Percentiles rank a stretch among this genome's conserved stretches.
Conservation (phyloP, 257 asterid species). For the Solanum infundibuliforme region DNA sequence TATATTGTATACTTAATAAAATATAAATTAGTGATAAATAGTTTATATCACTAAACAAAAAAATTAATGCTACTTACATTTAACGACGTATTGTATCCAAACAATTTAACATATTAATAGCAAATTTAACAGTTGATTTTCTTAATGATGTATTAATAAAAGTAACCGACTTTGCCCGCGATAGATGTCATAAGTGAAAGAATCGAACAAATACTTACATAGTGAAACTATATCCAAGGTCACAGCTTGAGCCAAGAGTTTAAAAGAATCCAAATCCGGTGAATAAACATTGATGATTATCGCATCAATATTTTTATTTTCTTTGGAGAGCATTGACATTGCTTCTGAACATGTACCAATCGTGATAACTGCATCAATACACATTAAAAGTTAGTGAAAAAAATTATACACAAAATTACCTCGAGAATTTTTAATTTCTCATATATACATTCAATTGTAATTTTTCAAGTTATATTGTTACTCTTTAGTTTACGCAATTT, state of each 20-base stretch:
- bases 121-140: not conserved
- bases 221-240: not conserved
- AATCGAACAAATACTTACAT: not conserved
- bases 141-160: not conserved
- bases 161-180: not conserved
- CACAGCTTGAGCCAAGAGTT: not conserved
- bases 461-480: not conserved
- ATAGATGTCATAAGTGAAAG: not conserved
- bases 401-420: not conserved
- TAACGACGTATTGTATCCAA: no score
- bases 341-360: not conserved
- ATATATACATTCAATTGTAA: no score
- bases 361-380: no score
- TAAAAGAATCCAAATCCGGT: not conserved
- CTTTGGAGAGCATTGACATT: not conserved
- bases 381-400: not conserved
- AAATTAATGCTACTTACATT: not conserved
- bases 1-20: not conserved
- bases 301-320: not conserved
- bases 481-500: not conserved
- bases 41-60: not conserved
- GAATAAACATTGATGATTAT: not conserved
- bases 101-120: not conserved
- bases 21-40: not conserved
- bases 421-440: no score